A percentile compares a stretch with the other conserved stretches of the same genome.
These are phyloP conservation scores for Physaria fendleri DNA, from an alignment of 345 rosid species.

Conservation along the genomic window DNA sequence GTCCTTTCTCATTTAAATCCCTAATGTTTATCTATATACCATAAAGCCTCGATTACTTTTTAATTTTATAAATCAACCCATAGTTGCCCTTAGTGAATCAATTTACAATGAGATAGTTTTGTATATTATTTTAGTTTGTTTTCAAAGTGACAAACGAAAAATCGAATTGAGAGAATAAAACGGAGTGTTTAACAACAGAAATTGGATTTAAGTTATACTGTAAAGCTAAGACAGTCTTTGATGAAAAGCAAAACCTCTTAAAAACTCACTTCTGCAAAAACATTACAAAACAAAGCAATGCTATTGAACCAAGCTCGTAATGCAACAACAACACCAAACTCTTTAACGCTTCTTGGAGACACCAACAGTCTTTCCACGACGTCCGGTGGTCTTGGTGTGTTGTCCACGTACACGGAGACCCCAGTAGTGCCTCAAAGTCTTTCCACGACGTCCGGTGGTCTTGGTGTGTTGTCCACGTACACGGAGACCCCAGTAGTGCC, in stretches of 20 bases:
- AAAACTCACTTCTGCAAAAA: slow-evolving; percentile 10
- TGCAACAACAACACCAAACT: not conserved
- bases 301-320: not conserved
- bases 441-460: too few relatives aligned
- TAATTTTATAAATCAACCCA: not conserved
- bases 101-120: too few relatives aligned
- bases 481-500: too few relatives aligned
- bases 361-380: slow-evolving; percentile 81
- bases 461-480: too few relatives aligned
- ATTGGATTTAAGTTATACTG: not conserved
- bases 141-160: not conserved
- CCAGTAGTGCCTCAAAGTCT: slow-evolving; percentile 91
- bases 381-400: slow-evolving; percentile 87
- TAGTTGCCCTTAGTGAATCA: too few relatives aligned
- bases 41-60: not conserved
- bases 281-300: not conserved
- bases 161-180: not conserved
- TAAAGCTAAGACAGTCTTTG: not conserved
- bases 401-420: slow-evolving; percentile 82
- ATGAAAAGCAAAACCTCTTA: slow-evolving; percentile 7
- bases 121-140: too few relatives aligned
- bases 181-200: not conserved
- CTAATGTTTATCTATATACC: not conserved
- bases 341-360: slow-evolving; percentile 67
- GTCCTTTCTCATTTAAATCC: slow-evolving; percentile 5